Conservation (phyloP, 352 stramenopile genomes). For the Phytophthora boehmeriae region DNA sequence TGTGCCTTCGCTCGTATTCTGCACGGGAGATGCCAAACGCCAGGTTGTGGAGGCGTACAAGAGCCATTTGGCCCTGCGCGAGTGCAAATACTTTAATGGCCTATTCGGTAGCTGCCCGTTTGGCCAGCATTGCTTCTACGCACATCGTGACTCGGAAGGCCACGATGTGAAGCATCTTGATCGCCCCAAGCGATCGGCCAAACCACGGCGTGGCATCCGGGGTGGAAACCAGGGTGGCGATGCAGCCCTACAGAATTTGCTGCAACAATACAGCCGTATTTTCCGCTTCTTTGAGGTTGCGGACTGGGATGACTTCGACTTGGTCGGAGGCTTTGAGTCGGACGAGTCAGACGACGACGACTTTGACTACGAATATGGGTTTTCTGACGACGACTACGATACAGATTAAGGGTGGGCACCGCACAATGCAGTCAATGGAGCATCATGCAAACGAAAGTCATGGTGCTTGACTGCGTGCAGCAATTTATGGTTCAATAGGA, state of each 20-base stretch:
- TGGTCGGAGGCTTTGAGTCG: slow-evolving; percentile 28
- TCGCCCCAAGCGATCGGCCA: slow-evolving; percentile 44
- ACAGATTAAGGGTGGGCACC: slow-evolving; percentile 20
- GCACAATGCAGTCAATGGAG: background rate
- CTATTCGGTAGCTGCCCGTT: slow-evolving; percentile 73
- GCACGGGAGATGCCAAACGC: slow-evolving; percentile 61
- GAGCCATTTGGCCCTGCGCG: slow-evolving; percentile 67
- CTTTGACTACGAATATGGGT: slow-evolving; percentile 22
- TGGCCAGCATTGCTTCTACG: slow-evolving; percentile 78
- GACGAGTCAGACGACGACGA: slow-evolving; percentile 37
- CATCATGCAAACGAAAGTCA: background rate
- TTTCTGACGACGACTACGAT: slow-evolving; percentile 37
- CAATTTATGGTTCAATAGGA: background rate
- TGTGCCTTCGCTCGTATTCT: slow-evolving; percentile 80
- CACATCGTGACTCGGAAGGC: slow-evolving; percentile 61
- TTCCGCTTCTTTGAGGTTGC: slow-evolving; percentile 71
- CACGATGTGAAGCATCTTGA: slow-evolving; percentile 75
- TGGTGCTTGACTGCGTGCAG: background rate
- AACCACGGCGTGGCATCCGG: slow-evolving; percentile 27
- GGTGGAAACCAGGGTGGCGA: slow-evolving; percentile 20
- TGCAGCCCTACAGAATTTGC: slow-evolving; percentile 47
- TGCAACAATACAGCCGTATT: slow-evolving; percentile 67
- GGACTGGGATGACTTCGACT: slow-evolving; percentile 56
- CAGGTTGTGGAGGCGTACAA: slow-evolving; percentile 75
- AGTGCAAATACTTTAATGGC: slow-evolving; percentile 86